Percentiles rank a stretch among this genome's conserved stretches.
Conservation (phyloP, 2,329 filamentous ascomycete genomes). For the Aureobasidium sp. region DNA sequence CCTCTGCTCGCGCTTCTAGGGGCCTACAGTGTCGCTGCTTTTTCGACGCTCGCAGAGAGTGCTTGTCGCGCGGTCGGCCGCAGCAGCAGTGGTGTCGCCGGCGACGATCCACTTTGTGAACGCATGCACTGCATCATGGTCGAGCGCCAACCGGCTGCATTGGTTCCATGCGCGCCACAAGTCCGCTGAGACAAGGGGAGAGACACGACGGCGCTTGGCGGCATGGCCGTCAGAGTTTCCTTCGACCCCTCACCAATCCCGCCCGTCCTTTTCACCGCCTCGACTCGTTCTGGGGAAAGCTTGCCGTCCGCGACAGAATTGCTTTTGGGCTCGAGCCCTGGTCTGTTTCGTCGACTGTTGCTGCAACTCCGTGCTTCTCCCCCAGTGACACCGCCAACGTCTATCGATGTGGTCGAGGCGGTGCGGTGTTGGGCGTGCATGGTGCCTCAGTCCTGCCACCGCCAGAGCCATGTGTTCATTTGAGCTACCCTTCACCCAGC, state of each 20-base stretch:
- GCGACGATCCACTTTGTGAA: constrained; percentile 6
- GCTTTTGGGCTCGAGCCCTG: constrained; percentile 9
- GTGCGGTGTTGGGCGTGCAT: background rate
- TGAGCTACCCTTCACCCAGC: background rate
- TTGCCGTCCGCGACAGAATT: background rate
- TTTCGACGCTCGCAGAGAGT: background rate
- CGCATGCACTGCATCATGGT: constrained; percentile 15
- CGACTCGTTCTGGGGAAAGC: constrained; percentile 11
- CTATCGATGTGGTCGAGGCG: constrained; percentile 1
- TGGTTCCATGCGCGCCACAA: constrained; percentile 11
- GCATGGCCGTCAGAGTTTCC: background rate
- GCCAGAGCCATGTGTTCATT: constrained; percentile 13
- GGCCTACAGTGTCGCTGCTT: background rate
- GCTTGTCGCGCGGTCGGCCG: background rate
- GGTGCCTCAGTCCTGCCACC: background rate
- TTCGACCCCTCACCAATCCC: constrained; percentile 13
- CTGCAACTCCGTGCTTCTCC: background rate
- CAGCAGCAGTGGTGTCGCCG: constrained; percentile 2
- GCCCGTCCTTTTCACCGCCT: constrained; percentile 11
- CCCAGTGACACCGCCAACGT: constrained; percentile 6
- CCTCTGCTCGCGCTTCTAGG: background rate
- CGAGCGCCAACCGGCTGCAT: constrained; percentile 16
- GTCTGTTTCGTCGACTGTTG: background rate
- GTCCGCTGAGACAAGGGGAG: constrained; percentile 14
- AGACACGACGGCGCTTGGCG: constrained; percentile 5